These are phyloP conservation scores for Aureobasidium sp. DNA, from an alignment of 2,329 filamentous ascomycete species.

Conservation along the genomic window DNA sequence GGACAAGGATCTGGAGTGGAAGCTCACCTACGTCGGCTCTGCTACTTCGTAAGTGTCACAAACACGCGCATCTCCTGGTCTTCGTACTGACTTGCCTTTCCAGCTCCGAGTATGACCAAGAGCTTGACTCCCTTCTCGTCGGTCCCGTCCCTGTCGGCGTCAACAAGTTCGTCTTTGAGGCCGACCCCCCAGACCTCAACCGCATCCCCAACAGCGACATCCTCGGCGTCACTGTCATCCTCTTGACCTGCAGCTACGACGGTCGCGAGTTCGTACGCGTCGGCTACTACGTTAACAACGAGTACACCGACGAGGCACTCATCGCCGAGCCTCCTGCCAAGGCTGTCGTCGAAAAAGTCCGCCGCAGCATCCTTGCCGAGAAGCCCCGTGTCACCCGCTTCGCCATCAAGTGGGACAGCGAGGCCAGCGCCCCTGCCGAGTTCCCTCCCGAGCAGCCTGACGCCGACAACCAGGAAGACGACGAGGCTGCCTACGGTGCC, in stretches of 20 bases:
- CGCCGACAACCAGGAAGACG: constrained; percentile 77
- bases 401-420: constrained; percentile 99
- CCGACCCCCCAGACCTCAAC: constrained; percentile 80
- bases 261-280: constrained; percentile 94
- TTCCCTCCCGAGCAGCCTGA: constrained; percentile 97
- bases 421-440: constrained; percentile 89
- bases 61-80: constrained; percentile 14
- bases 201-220: constrained; percentile 94
- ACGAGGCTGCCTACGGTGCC: constrained; percentile 76
- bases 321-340: constrained; percentile 83
- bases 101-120: constrained; percentile 94
- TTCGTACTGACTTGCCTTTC: neutral
- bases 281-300: constrained; percentile 99
- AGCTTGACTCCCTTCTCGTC: constrained; percentile 92
- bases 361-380: constrained; percentile 86
- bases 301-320: constrained; percentile 89
- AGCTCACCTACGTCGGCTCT: constrained; percentile 96
- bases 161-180: constrained; percentile 98
- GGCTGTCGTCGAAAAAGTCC: constrained; percentile 85
- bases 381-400: constrained; percentile 97
- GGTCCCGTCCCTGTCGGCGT: constrained; percentile 95
- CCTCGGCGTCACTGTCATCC: constrained; percentile 91
- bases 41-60: constrained; percentile 70
- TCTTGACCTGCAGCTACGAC: constrained; percentile 94
- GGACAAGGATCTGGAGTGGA: constrained; percentile 98